Base-by-base conservation (phyloP, 2,329 filamentous ascomycete species). In the Venturia asperata region DNA sequence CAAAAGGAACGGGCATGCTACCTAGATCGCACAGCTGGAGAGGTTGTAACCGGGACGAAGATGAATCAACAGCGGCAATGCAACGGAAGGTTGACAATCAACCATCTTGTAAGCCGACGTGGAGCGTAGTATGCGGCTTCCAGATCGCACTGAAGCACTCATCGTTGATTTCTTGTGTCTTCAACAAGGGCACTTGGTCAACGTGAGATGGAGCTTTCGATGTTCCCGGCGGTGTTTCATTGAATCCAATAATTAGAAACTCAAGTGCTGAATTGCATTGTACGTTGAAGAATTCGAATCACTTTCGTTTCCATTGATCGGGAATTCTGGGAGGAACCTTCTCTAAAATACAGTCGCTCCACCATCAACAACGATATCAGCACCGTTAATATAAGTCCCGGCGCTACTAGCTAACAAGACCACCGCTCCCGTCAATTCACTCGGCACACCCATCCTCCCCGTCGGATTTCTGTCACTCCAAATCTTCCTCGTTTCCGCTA, bases 321-420 rank as follows among this genome's bases (percentile, higher is more conserved):
- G 1, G 1, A 47, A 13, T 30, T 52, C 47, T 21, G 11, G 5
- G 39, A 41, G 39, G 15, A 41, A 41, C 11, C 30, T 41, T 37
- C 13, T 56, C 42, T 55, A 65, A 21, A 65, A 65, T 21, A 65
- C 58, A 49, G 45, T 65, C 27, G 39, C 55, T 11, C 64, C 64
- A 19, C 86, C 87, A 72, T 89, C 86, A 60, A 88, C 81, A 42
- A 87, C 75, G 66, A 89, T 79, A 76, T 89, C 87, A 6, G 83
- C 78, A 3, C 87, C 87, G 68, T 82, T 90, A n/a, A 91, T 82
- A 74, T 89, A 90, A 41, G 79, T 83, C 21, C 86, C 85, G 0
- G 85, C 85, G 15, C 70, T 65, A 63, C 71, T 73, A 43, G 71
- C 72, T 52, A 77, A 67, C 67, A 77, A 67, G 24, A 77, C 74